phyloP scores from a whole-genome alignment of 2,329 filamentous ascomycete species.

The Colletotrichum truncatum region DNA sequence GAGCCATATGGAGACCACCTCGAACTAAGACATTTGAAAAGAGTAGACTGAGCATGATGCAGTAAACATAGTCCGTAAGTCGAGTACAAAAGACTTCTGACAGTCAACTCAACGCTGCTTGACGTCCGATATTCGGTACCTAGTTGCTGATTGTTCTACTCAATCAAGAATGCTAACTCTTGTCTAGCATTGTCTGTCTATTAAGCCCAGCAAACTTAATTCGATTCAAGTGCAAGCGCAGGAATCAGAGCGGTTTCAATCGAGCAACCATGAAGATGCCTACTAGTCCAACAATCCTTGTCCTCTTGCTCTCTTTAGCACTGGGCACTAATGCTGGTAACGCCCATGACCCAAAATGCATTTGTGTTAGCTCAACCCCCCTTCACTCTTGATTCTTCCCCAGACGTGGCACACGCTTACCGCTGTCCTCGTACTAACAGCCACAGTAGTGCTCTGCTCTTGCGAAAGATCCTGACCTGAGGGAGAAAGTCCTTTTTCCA shows the following conservation, averaged over 20 bases:
- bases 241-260: not conserved
- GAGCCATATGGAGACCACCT: too few species aligned
- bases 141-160: too few species aligned
- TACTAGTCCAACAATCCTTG: not conserved
- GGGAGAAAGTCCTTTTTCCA: slow-evolving; percentile 35
- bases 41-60: too few species aligned
- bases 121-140: too few species aligned
- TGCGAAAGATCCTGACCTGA: slow-evolving; percentile 29
- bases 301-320: too few species aligned
- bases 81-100: too few species aligned
- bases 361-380: not conserved
- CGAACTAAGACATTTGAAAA: too few species aligned
- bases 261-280: not conserved
- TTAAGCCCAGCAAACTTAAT: not conserved
- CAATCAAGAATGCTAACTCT: too few species aligned
- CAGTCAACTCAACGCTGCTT: too few species aligned
- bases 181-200: too few species aligned
- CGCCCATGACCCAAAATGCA: slow-evolving; percentile 1
- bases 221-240: not conserved
- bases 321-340: not conserved
- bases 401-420: not conserved
- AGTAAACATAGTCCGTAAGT: too few species aligned
- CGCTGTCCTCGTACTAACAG: not conserved
- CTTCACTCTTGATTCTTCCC: not conserved
- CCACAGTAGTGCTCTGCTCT: slow-evolving; percentile 36